Evolutionary conservation across 768 basidiomycete species (phyloP).

Genomic region (Lentinula detonsa): DNA sequence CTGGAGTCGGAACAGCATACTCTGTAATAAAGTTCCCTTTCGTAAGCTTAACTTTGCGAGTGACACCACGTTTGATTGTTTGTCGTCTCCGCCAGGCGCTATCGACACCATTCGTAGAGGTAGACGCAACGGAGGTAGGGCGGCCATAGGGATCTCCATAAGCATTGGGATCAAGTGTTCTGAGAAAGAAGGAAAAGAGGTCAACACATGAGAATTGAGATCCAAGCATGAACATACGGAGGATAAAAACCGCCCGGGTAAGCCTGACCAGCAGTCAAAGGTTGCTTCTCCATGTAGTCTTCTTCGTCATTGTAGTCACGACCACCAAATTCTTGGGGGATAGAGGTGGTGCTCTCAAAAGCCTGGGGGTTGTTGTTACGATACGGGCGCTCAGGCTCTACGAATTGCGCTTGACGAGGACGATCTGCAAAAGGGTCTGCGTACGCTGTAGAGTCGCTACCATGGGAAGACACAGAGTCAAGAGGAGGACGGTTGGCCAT

Average conservation of each 20-base stretch:
- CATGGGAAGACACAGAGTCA: conserved; percentile 26
- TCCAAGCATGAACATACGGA: conserved; percentile 43
- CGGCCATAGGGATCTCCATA: conserved; percentile 67
- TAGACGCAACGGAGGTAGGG: conserved; percentile 46
- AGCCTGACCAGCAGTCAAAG: conserved; percentile 53
- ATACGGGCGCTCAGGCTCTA: conserved; percentile 45
- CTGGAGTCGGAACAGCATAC: conserved; percentile 60
- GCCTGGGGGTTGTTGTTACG: conserved; percentile 31
- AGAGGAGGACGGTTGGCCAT: conserved; percentile 33
- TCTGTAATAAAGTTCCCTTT: conserved; percentile 72
- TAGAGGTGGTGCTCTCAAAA: conserved; percentile 51
- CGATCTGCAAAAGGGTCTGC: conserved; percentile 74
- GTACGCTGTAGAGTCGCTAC: conserved; percentile 17
- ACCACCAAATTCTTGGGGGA: conserved; percentile 48
- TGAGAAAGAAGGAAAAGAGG: conserved; percentile 8
- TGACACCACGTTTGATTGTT: conserved; percentile 67
- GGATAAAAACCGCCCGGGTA: conserved; percentile 69
- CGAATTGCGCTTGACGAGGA: conserved; percentile 54
- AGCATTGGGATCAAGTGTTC: conserved; percentile 40
- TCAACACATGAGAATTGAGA: neutral
- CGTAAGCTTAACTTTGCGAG: conserved; percentile 68
- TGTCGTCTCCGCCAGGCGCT: conserved; percentile 60
- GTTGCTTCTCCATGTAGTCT: conserved; percentile 72
- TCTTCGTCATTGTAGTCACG: conserved; percentile 50
- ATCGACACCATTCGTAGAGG: conserved; percentile 51